Percentiles rank a stretch among this genome's conserved stretches.
Evolutionary conservation across 495 filamentous ascomycete species (phyloP).

Genomic region (Chaetomium fimeti): DNA sequence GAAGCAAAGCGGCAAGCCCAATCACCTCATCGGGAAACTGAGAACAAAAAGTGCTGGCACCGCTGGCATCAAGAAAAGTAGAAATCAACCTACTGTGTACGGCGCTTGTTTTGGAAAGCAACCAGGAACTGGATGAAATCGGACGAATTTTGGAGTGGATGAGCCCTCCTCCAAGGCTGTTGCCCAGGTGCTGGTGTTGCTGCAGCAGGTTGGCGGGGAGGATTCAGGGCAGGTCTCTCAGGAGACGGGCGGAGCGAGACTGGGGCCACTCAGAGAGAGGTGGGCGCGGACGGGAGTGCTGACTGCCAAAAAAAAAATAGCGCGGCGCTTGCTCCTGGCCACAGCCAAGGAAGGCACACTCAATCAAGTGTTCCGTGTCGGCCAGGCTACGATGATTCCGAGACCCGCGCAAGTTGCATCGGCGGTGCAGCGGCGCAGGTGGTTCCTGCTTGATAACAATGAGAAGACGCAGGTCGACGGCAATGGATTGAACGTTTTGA

Average conservation of each 20-base stretch:
- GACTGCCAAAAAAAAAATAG: slow-evolving; percentile 7
- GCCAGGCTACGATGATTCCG: background rate
- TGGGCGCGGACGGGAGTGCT: slow-evolving; percentile 6
- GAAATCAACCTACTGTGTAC: slow-evolving; percentile 29
- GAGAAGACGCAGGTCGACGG: background rate
- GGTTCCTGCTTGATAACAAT: background rate
- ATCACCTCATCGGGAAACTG: background rate
- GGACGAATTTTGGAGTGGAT: slow-evolving; percentile 15
- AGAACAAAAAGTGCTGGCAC: slow-evolving; percentile 15
- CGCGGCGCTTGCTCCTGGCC: background rate
- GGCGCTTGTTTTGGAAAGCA: slow-evolving; percentile 19
- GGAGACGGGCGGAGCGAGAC: slow-evolving; percentile 24
- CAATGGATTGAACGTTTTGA: background rate
- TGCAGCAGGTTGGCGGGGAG: slow-evolving; percentile 22
- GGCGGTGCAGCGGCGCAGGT: slow-evolving; percentile 19
- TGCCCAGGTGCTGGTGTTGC: slow-evolving; percentile 7
- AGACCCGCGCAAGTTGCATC: slow-evolving; percentile 5
- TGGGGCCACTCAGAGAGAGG: slow-evolving; percentile 12
- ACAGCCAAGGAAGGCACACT: slow-evolving; percentile 13
- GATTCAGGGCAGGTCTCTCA: slow-evolving; percentile 19
- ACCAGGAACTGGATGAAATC: background rate
- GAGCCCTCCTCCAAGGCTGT: slow-evolving; percentile 16
- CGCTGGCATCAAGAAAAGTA: slow-evolving; percentile 14
- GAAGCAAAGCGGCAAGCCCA: background rate
- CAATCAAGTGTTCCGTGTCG: background rate